Percentiles rank a stretch among this genome's conserved stretches.
Evolutionary conservation across 2,329 filamentous ascomycete species (phyloP).

Genomic region (Lasiodiplodia sp.): DNA sequence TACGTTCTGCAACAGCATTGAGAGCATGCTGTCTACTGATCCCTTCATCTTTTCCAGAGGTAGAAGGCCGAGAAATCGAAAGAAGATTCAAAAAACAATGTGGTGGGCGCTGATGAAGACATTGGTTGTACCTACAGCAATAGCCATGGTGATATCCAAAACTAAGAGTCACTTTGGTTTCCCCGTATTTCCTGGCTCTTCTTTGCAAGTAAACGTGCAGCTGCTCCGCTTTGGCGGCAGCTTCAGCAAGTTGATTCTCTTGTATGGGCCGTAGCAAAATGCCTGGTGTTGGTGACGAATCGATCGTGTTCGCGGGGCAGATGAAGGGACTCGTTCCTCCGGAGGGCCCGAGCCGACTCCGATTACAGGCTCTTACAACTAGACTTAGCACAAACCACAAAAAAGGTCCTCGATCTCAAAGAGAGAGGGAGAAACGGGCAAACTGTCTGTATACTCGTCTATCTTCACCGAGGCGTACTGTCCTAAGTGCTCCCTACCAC

Average conservation of each 20-base stretch:
- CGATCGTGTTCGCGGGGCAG: neutral
- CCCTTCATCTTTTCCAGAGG: neutral
- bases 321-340: neutral
- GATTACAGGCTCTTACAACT: neutral
- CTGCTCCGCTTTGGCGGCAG: neutral
- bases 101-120: neutral
- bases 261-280: neutral
- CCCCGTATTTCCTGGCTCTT: neutral
- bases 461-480: neutral
- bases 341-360: conserved; percentile 1
- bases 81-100: neutral
- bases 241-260: neutral
- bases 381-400: neutral
- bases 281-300: neutral
- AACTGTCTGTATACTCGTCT: neutral
- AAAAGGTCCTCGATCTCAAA: neutral
- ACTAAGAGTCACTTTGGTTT: too few species aligned
- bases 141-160: conserved; percentile 4
- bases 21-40: neutral
- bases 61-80: neutral
- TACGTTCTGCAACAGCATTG: neutral
- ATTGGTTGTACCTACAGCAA: conserved; percentile 6
- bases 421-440: neutral
- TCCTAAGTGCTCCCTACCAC: neutral
- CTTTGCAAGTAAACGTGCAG: neutral